A percentile compares a stretch with the other conserved stretches of the same genome.
Evolutionary conservation across 1,284 basidiomycete genomes (phyloP).

Genomic region (Cutaneotrichosporon mucoides): DNA sequence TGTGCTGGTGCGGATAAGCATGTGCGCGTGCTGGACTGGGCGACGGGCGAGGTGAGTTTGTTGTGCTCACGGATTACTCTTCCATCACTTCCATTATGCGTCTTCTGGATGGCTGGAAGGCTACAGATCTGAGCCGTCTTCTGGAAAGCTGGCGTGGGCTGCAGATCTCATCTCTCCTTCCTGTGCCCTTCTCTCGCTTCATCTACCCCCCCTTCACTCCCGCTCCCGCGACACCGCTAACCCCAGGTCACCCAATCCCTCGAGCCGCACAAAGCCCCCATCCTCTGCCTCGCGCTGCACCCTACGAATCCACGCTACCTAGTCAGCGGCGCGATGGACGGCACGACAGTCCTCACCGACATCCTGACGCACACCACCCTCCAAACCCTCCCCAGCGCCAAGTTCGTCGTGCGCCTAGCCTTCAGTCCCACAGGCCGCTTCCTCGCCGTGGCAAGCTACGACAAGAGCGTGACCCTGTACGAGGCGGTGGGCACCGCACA

Average conservation of each 20-base stretch:
- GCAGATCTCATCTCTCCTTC: too few species aligned
- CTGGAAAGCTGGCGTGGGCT: too few species aligned
- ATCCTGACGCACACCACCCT: slow-evolving; percentile 35
- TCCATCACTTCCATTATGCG: too few species aligned
- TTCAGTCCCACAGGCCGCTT: slow-evolving; percentile 41
- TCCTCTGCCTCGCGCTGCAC: slow-evolving; percentile 43
- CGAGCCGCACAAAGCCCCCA: slow-evolving; percentile 43
- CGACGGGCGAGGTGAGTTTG: slow-evolving; percentile 61
- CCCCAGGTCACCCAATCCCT: slow-evolving; percentile 37
- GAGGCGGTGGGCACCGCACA: slow-evolving; percentile 14
- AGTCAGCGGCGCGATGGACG: slow-evolving; percentile 47
- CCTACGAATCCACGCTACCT: slow-evolving; percentile 43
- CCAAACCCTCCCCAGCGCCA: slow-evolving; percentile 41
- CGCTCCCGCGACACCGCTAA: background rate
- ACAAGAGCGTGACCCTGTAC: slow-evolving; percentile 43
- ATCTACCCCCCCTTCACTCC: too few species aligned
- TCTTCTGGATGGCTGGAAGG: too few species aligned
- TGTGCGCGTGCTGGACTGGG: slow-evolving; percentile 66
- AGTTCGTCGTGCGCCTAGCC: slow-evolving; percentile 45
- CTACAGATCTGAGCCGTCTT: too few species aligned
- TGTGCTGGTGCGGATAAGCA: slow-evolving; percentile 80
- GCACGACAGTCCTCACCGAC: slow-evolving; percentile 40
- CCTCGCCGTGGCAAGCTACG: slow-evolving; percentile 48
- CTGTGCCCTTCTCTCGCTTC: too few species aligned
- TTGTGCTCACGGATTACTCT: too few species aligned